These are phyloP conservation scores for Trypanosomatidae sp. DNA, from an alignment of 208 protist species.

Conservation along the genomic window DNA sequence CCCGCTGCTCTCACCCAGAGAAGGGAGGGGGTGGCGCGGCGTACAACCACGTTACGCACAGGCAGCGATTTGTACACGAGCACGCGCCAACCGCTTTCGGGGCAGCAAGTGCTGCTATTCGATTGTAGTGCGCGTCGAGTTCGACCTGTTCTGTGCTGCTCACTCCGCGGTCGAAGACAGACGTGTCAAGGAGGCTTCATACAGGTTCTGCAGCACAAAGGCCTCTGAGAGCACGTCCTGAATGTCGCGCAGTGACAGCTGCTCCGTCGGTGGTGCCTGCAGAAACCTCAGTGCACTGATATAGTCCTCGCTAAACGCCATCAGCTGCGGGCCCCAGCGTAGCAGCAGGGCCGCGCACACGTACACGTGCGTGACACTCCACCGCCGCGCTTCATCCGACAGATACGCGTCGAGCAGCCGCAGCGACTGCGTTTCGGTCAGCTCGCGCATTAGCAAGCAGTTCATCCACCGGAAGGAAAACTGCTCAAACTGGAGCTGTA, in stretches of 20 bases:
- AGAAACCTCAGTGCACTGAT: slow-evolving; percentile 63
- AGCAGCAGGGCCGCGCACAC: slow-evolving; percentile 87
- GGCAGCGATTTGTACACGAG: neutral
- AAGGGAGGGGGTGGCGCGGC: neutral
- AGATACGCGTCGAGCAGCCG: slow-evolving; percentile 92
- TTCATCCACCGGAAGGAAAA: slow-evolving; percentile 94
- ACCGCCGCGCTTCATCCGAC: slow-evolving; percentile 65
- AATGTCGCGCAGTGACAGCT: slow-evolving; percentile 47
- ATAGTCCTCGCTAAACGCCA: slow-evolving; percentile 53
- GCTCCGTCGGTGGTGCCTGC: slow-evolving; percentile 67
- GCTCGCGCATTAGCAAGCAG: slow-evolving; percentile 91
- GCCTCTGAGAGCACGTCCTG: slow-evolving; percentile 66
- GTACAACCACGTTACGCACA: neutral
- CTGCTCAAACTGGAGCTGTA: slow-evolving; percentile 71
- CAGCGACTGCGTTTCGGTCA: slow-evolving; percentile 71
- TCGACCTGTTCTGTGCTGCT: neutral
- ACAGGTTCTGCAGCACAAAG: slow-evolving; percentile 70
- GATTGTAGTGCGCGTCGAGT: neutral
- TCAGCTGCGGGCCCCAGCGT: slow-evolving; percentile 58
- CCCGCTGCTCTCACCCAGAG: neutral
- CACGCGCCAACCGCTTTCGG: neutral
- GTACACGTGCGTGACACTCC: slow-evolving; percentile 83
- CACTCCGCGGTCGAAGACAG: slow-evolving; percentile 6
- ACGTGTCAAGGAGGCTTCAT: slow-evolving; percentile 41
- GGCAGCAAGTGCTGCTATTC: neutral